Evolutionary conservation across 2,329 filamentous ascomycete genomes (phyloP), one percentile per base, ranked within the genome.

Genomic region (Davidsoniella neocaledoniae): DNA sequence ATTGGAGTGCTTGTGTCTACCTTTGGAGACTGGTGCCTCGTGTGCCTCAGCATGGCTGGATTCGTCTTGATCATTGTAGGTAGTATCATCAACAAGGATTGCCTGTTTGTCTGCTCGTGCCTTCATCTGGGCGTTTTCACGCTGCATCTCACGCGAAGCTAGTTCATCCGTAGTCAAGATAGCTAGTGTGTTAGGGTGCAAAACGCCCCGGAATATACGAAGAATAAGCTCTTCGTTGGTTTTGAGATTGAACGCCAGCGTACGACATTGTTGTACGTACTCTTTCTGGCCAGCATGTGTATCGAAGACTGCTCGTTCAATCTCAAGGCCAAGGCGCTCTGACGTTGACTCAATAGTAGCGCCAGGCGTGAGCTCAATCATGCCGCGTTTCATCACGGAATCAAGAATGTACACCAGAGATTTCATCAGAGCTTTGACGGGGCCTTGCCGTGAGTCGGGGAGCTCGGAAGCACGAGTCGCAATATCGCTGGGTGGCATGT

Each of bases 111-210:
- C 85, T 0, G 79, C 78, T 54, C 78, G 75, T 46, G 84, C 83
- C 62, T 83, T 83, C 72, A 90, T 79, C 57, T 81, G 77, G 14
- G 83, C 83, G 21, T 77, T 82, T 61, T 86, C 76, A 25, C 74
- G 74, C 62, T 94, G 86, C 59, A 88, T 73, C 62, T 96, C 88
- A 56, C 93, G 84, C 51, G 85, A 94, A 1, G 87, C 87, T 72
- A 98, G 85, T 59, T 95, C 86, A 60, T 91, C 84, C 1, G 83
- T 77, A 12, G 78, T 81, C 91, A 98, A 95, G 48, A 76, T 76
- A n/a, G 86, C 84, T 43, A 98, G 71, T 51, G 78, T 77, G n/a
- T 81, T 70, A 0, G 90, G 78, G 5, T 80, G 77, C 36, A 95
- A 68, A 29, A 73, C 77, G 48, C 78, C 76, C 54, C 76, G 75